Evolutionary conservation across 257 asterid species (phyloP).

Genomic region (Marsdenia floribunda): DNA sequence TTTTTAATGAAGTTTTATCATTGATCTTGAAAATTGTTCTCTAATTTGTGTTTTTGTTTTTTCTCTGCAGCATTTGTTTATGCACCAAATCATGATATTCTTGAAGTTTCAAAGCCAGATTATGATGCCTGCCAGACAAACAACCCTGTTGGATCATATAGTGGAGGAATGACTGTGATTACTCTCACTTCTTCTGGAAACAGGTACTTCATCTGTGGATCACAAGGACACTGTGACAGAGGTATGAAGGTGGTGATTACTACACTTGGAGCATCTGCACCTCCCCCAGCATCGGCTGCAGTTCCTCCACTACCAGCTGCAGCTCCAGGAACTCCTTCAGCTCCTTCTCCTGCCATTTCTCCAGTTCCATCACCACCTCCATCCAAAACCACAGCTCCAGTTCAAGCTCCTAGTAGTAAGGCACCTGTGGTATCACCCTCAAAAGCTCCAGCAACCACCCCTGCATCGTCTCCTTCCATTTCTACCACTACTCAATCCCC

Average conservation of each 20-base stretch:
- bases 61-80: conserved; percentile 49
- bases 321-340: conserved; percentile 17
- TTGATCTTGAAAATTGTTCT: no score
- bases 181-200: conserved; percentile 50
- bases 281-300: conserved; percentile 31
- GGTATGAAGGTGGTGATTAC: conserved; percentile 66
- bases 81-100: conserved; percentile 46
- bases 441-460: conserved; percentile 17
- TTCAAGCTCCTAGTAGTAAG: conserved; percentile 18
- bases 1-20: background rate
- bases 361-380: conserved; percentile 33
- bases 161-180: conserved; percentile 45
- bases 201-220: conserved; percentile 62
- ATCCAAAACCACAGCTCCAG: conserved; percentile 19
- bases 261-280: conserved; percentile 36
- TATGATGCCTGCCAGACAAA: conserved; percentile 44
- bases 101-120: conserved; percentile 52
- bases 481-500: conserved; percentile 22
- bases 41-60: no score
- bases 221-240: conserved; percentile 48
- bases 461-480: conserved; percentile 20
- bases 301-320: conserved; percentile 19
- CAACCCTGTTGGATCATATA: conserved; percentile 32
- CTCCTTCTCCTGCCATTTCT: conserved; percentile 18
- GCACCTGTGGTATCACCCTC: conserved; percentile 5